A percentile compares a stretch with the other conserved stretches of the same genome.
Conservation (phyloP, 768 basidiomycete genomes). For the Hirschioporus abietinus region DNA sequence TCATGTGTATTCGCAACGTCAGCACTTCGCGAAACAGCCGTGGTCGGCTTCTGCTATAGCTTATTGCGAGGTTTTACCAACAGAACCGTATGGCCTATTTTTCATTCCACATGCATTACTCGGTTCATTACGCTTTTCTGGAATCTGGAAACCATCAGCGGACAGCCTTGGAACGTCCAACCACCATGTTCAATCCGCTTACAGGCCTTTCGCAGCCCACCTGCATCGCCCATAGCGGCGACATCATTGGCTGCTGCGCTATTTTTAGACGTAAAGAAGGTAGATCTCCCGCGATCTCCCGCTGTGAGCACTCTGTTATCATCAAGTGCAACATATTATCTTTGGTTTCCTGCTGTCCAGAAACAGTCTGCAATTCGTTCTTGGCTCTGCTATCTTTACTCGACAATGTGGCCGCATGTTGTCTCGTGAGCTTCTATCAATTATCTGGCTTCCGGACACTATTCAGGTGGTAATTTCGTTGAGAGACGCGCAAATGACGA, state of each 20-base stretch:
- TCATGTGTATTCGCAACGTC: not conserved
- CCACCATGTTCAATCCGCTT: not conserved
- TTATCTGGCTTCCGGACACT: not conserved
- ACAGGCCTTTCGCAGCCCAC: not conserved
- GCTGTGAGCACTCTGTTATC: not conserved
- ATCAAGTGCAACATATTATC: not conserved
- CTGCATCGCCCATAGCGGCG: not conserved
- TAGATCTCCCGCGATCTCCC: not conserved
- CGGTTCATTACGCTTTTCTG: not conserved
- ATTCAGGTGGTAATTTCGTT: not conserved
- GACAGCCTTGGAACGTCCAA: not conserved
- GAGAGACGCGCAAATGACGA: not conserved
- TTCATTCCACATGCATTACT: not conserved
- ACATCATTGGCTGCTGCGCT: not conserved
- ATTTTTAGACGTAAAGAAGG: not conserved
- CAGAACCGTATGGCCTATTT: not conserved
- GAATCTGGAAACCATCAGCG: not conserved
- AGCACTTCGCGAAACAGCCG: not conserved
- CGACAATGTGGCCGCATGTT: not conserved
- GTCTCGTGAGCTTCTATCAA: not conserved
- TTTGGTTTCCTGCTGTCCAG: not conserved
- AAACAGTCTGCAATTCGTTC: not conserved
- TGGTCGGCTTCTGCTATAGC: not conserved
- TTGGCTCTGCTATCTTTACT: not conserved
- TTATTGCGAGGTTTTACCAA: not conserved